Conservation (phyloP, 441 rosid genomes). For the Mallotus repandus region DNA sequence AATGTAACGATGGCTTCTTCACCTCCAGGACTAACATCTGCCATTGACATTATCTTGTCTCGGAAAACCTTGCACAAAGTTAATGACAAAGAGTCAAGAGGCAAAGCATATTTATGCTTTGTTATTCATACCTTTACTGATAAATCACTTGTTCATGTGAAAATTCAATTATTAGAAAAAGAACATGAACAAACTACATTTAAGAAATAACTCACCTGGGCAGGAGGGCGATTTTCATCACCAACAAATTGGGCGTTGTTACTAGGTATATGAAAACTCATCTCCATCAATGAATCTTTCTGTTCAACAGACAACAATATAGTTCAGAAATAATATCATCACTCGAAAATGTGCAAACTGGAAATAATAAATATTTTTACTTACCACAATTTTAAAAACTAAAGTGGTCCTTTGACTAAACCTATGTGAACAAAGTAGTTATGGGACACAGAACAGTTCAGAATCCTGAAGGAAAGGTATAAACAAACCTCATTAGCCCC, state of each 20-base stretch:
- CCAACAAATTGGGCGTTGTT: conserved; percentile 89
- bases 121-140: not conserved
- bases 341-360: not conserved
- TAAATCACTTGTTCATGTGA: no score
- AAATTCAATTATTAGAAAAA: not conserved
- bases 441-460: not conserved
- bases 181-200: not conserved
- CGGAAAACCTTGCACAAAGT: conserved; percentile 60
- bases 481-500: conserved; percentile 89
- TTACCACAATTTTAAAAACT: not conserved
- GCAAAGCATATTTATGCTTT: not conserved
- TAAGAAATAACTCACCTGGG: conserved; percentile 54
- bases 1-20: conserved; percentile 94
- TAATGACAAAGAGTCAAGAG: conserved; percentile 16
- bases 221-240: conserved; percentile 84
- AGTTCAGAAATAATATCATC: not conserved
- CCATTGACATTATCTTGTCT: conserved; percentile 67
- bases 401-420: not conserved
- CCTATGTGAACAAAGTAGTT: conserved; percentile 2
- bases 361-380: not conserved
- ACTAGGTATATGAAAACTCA: conserved; percentile 89
- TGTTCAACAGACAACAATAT: conserved; percentile 27
- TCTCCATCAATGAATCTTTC: conserved; percentile 98
- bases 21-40: conserved; percentile 85
- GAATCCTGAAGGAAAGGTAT: not conserved